phyloP scores from a whole-genome alignment of 2,329 filamentous ascomycete genomes.

The Diaporthe vaccinii region DNA sequence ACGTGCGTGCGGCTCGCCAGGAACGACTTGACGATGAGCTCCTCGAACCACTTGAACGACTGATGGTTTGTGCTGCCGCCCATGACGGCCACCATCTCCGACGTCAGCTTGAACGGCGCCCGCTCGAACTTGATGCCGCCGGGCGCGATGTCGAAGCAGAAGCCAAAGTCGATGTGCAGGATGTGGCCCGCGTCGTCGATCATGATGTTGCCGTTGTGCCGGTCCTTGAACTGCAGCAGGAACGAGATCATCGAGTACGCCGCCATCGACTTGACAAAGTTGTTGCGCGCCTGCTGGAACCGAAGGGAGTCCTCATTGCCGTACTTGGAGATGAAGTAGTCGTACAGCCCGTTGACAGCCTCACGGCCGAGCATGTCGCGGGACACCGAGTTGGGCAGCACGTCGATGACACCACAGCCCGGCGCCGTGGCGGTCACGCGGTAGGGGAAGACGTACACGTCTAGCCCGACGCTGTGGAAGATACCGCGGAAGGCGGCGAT shows the following conservation, averaged over 20 bases:
- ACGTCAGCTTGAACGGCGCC: constrained; percentile 97
- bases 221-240: constrained; percentile 97
- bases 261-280: constrained; percentile 99
- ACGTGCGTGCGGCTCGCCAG: constrained; percentile 87
- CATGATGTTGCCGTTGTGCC: constrained; percentile 99
- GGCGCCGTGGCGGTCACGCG: constrained; percentile 97
- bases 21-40: constrained; percentile 96
- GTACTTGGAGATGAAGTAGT: constrained; percentile 98
- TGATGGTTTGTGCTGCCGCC: constrained; percentile 87
- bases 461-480: constrained; percentile 93
- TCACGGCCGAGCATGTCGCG: constrained; percentile 99
- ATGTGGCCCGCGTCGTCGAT: constrained; percentile 97
- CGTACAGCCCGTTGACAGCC: constrained; percentile 97
- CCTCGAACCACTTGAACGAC: constrained; percentile 95
- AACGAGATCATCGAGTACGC: constrained; percentile 98
- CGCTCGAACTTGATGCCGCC: constrained; percentile 98
- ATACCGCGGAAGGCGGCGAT: constrained; percentile 98
- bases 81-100: constrained; percentile 99
- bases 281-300: constrained; percentile 94
- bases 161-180: constrained; percentile 98
- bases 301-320: constrained; percentile 94
- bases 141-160: constrained; percentile 98
- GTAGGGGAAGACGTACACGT: constrained; percentile 97
- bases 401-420: constrained; percentile 97
- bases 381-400: constrained; percentile 96